These are phyloP conservation scores for Tephrocybe sp. DNA, from an alignment of 768 basidiomycete species.

Conservation along the genomic window DNA sequence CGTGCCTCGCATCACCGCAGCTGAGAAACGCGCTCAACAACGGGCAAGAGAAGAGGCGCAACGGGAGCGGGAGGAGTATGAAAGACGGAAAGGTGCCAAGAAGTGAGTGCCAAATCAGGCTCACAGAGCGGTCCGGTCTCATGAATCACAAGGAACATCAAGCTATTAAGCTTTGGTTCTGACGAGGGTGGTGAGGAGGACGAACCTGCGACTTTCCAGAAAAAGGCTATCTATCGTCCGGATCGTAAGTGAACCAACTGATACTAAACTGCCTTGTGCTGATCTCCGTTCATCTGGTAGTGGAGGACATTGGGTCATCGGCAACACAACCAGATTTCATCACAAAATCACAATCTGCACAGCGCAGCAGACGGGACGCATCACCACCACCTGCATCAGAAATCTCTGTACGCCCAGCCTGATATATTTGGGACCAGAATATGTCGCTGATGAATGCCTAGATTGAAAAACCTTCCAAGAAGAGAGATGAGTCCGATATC, in stretches of 20 bases:
- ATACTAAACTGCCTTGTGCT: neutral
- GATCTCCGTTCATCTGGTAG: conserved; percentile 26
- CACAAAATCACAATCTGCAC: conserved; percentile 14
- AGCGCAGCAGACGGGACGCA: conserved; percentile 9
- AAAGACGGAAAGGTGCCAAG: conserved; percentile 75
- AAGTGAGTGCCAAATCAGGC: conserved; percentile 56
- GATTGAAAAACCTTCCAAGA: conserved; percentile 27
- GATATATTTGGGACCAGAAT: neutral
- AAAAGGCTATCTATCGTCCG: conserved; percentile 81
- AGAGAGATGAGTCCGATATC: conserved; percentile 52
- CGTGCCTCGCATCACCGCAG: conserved; percentile 93
- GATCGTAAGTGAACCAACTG: conserved; percentile 61
- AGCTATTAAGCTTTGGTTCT: conserved; percentile 84
- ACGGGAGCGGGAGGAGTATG: conserved; percentile 75
- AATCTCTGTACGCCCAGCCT: conserved; percentile 2
- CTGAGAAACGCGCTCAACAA: conserved; percentile 83
- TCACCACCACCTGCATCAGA: neutral
- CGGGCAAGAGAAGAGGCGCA: conserved; percentile 75
- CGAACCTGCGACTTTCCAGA: conserved; percentile 57
- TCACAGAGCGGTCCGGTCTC: neutral
- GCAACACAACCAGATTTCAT: conserved; percentile 41
- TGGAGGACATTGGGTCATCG: conserved; percentile 33
- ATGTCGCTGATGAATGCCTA: neutral
- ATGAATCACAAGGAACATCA: conserved; percentile 68
- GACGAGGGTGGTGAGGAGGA: conserved; percentile 68